Conservation (phyloP, 2,329 filamentous ascomycete species). For the Sporothrix curviconia region DNA sequence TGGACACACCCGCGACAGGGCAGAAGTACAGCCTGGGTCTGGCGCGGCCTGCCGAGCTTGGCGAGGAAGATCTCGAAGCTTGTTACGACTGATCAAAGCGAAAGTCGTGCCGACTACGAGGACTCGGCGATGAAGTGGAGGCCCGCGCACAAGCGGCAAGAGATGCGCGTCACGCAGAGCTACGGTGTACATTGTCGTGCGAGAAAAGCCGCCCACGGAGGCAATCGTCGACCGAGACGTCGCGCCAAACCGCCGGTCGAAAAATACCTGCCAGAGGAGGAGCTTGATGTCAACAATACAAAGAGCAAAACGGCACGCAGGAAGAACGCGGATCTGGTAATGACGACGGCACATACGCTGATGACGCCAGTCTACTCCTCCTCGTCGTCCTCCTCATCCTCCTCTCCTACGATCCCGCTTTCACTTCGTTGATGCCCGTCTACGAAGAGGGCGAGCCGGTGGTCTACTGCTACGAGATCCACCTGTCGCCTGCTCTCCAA, state of each 20-base stretch:
- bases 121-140: slow-evolving; percentile 59
- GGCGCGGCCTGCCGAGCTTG: slow-evolving; percentile 33
- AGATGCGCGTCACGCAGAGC: slow-evolving; percentile 62
- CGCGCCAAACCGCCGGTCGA: too few relatives aligned
- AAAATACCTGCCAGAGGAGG: too few relatives aligned
- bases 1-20: slow-evolving; percentile 48
- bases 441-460: slow-evolving; percentile 60
- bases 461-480: slow-evolving; percentile 74
- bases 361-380: too few relatives aligned
- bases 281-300: neutral
- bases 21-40: slow-evolving; percentile 39
- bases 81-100: slow-evolving; percentile 54
- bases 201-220: too few relatives aligned
- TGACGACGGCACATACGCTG: too few relatives aligned
- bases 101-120: slow-evolving; percentile 60
- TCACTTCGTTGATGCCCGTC: slow-evolving; percentile 66
- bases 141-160: slow-evolving; percentile 50
- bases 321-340: too few relatives aligned
- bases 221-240: too few relatives aligned
- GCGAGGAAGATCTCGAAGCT: slow-evolving; percentile 38
- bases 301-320: neutral
- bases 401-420: too few relatives aligned
- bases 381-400: too few relatives aligned
- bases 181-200: slow-evolving; percentile 63
- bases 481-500: slow-evolving; percentile 49